Evolutionary conservation across 371 early-diverging fungal genomes (phyloP).

Genomic region (Sporodiniella umbellata): DNA sequence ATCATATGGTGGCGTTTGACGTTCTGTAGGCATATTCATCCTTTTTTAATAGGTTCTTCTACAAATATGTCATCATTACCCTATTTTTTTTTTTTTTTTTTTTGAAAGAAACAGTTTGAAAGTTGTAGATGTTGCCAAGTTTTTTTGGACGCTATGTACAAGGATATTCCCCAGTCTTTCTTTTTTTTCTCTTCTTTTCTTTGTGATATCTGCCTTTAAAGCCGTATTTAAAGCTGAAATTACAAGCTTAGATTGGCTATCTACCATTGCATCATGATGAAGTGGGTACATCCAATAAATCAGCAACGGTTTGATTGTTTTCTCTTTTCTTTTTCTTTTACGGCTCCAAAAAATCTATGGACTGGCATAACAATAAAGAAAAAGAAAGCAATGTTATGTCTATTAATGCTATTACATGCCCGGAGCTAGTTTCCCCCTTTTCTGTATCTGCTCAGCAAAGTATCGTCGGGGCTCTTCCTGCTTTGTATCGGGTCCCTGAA

Average conservation of each 20-base stretch:
- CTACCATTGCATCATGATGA: neutral
- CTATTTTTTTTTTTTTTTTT: too few relatives aligned
- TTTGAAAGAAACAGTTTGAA: too few relatives aligned
- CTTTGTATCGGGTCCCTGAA: neutral
- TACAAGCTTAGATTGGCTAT: neutral
- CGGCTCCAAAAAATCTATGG: neutral
- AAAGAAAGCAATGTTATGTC: constrained; percentile 18
- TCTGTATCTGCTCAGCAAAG: neutral
- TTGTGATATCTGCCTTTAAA: too few relatives aligned
- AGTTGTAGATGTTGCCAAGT: too few relatives aligned
- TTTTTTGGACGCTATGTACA: too few relatives aligned
- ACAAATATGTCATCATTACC: too few relatives aligned
- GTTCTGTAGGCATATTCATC: too few relatives aligned
- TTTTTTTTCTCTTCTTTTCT: too few relatives aligned
- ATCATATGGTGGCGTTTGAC: too few relatives aligned
- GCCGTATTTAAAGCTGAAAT: too few relatives aligned
- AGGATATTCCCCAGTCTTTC: too few relatives aligned
- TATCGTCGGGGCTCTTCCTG: neutral
- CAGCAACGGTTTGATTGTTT: neutral
- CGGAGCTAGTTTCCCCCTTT: neutral
- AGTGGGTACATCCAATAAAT: neutral
- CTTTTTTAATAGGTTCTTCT: too few relatives aligned
- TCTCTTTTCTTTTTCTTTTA: neutral
- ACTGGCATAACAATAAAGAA: neutral
- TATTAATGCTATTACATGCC: constrained; percentile 17